Conservation (phyloP, 768 basidiomycete genomes). For the Cyathus striatus region DNA sequence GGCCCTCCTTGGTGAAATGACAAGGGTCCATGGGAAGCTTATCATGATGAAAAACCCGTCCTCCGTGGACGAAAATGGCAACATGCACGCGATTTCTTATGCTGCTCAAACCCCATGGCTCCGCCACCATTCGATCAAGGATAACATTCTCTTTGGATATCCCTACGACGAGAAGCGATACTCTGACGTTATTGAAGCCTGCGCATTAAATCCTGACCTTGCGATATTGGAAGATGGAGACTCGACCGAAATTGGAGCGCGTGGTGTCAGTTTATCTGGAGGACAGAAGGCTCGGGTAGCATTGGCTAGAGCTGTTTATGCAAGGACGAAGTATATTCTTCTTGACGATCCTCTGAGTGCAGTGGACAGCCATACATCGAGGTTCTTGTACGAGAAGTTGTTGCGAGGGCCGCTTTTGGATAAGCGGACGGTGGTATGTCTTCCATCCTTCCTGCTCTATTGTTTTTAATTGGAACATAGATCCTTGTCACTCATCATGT, state of each 20-base stretch:
- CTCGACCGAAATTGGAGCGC: conserved; percentile 75
- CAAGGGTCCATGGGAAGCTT: conserved; percentile 40
- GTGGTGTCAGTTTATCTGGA: conserved; percentile 73
- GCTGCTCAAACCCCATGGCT: conserved; percentile 72
- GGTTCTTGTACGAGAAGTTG: conserved; percentile 25
- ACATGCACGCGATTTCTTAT: conserved; percentile 64
- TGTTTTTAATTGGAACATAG: neutral
- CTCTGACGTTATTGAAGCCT: conserved; percentile 72
- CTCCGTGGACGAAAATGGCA: conserved; percentile 53
- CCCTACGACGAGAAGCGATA: conserved; percentile 73
- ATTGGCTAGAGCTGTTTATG: conserved; percentile 79
- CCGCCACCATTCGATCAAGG: conserved; percentile 67
- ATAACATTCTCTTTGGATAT: conserved; percentile 79
- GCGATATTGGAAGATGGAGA: conserved; percentile 86
- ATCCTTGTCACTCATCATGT: conserved; percentile 78
- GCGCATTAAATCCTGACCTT: conserved; percentile 78
- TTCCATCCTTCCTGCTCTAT: neutral
- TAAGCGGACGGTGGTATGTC: conserved; percentile 50
- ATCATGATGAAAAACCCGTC: conserved; percentile 64
- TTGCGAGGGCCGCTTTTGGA: conserved; percentile 24
- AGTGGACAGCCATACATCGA: conserved; percentile 26
- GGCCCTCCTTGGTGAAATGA: conserved; percentile 73
- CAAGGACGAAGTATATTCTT: conserved; percentile 62
- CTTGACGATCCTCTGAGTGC: conserved; percentile 81
- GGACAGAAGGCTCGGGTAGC: conserved; percentile 88